These are phyloP conservation scores for Pythium folliculosum DNA, from an alignment of 352 stramenopile genomes.

Conservation along the genomic window DNA sequence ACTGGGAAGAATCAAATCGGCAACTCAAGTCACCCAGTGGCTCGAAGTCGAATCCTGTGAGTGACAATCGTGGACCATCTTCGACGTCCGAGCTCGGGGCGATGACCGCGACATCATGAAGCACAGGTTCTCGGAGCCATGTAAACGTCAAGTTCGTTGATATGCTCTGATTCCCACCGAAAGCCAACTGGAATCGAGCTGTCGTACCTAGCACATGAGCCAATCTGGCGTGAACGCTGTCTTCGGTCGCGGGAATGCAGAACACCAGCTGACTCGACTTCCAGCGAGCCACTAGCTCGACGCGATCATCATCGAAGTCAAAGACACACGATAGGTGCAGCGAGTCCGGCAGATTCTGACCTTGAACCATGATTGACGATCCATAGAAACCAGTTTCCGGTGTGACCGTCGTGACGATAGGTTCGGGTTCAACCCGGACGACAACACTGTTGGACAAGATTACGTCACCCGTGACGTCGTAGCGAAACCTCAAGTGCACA, in stretches of 20 bases:
- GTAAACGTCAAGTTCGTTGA: constrained; percentile 11
- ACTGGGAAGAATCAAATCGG: constrained; percentile 33
- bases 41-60: constrained; percentile 52
- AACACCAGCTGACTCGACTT: constrained; percentile 23
- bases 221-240: background rate
- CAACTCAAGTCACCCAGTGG: constrained; percentile 34
- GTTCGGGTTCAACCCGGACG: constrained; percentile 2
- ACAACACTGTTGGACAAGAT: constrained; percentile 4
- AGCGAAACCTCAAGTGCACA: constrained; percentile 9
- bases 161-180: background rate
- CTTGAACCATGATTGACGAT: constrained; percentile 15
- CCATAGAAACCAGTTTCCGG: constrained; percentile 7
- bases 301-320: background rate
- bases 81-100: background rate
- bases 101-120: constrained; percentile 2
- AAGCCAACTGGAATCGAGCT: background rate
- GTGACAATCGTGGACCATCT: constrained; percentile 12
- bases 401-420: constrained; percentile 4
- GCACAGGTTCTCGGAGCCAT: constrained; percentile 14
- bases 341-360: constrained; percentile 17
- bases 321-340: constrained; percentile 8
- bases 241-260: background rate
- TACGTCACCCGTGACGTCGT: background rate
- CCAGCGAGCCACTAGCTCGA: constrained; percentile 15
- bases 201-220: background rate